Evolutionary conservation across 495 filamentous ascomycete genomes (phyloP).

Genomic region (Aspergillus coremiiformis): DNA sequence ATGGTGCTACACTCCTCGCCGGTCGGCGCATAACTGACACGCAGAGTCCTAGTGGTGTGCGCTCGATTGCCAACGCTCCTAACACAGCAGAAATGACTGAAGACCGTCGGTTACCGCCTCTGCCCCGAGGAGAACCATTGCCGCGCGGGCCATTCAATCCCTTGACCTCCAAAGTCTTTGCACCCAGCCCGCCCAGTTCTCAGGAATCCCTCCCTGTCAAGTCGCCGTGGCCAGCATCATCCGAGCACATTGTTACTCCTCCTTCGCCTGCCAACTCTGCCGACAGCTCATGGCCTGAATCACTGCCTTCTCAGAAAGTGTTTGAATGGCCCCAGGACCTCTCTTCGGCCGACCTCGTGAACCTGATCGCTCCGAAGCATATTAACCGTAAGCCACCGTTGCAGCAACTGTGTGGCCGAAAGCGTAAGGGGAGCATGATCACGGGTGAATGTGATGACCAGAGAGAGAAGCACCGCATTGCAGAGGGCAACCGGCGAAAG

Average conservation of each 20-base stretch:
- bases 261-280: conserved; percentile 40
- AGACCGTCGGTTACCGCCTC: conserved; percentile 37
- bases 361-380: conserved; percentile 33
- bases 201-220: conserved; percentile 37
- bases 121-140: conserved; percentile 35
- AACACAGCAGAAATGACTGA: conserved; percentile 22
- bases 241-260: conserved; percentile 31
- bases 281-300: conserved; percentile 39
- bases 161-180: conserved; percentile 26
- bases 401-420: conserved; percentile 41
- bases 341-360: conserved; percentile 29
- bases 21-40: conserved; percentile 10
- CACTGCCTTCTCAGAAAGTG: conserved; percentile 26
- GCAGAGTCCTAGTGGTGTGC: conserved; percentile 11
- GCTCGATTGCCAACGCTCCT: conserved; percentile 12
- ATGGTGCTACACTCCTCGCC: conserved; percentile 12
- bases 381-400: conserved; percentile 40
- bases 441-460: conserved; percentile 35
- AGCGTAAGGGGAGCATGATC: conserved; percentile 37
- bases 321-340: conserved; percentile 34
- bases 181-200: conserved; percentile 29
- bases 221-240: conserved; percentile 27
- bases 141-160: conserved; percentile 40
- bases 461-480: conserved; percentile 42
- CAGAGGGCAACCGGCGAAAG: conserved; percentile 41